Evolutionary conservation across 139 green algal species (phyloP).

Genomic region (Limnomonas spitsbergensis): DNA sequence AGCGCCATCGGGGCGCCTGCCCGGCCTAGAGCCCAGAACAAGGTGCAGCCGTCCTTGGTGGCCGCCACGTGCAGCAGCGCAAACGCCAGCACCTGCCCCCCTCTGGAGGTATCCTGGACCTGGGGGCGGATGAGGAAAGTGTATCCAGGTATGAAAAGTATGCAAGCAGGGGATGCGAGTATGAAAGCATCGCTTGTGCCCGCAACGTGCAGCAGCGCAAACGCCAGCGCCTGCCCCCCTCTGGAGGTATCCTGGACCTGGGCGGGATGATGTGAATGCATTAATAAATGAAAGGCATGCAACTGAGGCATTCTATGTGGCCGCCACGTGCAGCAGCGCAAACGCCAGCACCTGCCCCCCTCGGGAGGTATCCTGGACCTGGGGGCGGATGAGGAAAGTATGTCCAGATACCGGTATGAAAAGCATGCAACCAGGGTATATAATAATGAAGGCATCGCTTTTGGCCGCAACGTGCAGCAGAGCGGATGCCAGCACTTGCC

Average conservation of each 20-base stretch:
- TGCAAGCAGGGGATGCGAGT: too few species aligned
- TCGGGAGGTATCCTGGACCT: background rate
- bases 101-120: background rate
- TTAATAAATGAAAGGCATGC: too few species aligned
- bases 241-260: background rate
- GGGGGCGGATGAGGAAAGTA: background rate
- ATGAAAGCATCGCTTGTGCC: slow-evolving; percentile 45
- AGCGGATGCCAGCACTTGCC: slow-evolving; percentile 21
- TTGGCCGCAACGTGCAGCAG: slow-evolving; percentile 35
- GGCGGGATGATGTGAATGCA: too few species aligned
- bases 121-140: background rate
- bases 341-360: slow-evolving; percentile 21
- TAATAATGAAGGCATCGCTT: too few species aligned
- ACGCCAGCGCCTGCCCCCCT: slow-evolving; percentile 21
- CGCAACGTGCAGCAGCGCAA: slow-evolving; percentile 27
- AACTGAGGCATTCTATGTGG: slow-evolving; percentile 42
- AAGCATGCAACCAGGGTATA: too few species aligned
- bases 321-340: slow-evolving; percentile 32
- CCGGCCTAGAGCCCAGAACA: slow-evolving; percentile 42
- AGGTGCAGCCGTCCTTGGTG: slow-evolving; percentile 43
- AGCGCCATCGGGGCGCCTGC: slow-evolving; percentile 24
- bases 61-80: slow-evolving; percentile 36
- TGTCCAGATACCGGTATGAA: too few species aligned
- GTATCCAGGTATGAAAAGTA: too few species aligned
- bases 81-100: slow-evolving; percentile 20